Conservation (phyloP, 257 asterid genomes). For the Solanum pinnatisectum region DNA sequence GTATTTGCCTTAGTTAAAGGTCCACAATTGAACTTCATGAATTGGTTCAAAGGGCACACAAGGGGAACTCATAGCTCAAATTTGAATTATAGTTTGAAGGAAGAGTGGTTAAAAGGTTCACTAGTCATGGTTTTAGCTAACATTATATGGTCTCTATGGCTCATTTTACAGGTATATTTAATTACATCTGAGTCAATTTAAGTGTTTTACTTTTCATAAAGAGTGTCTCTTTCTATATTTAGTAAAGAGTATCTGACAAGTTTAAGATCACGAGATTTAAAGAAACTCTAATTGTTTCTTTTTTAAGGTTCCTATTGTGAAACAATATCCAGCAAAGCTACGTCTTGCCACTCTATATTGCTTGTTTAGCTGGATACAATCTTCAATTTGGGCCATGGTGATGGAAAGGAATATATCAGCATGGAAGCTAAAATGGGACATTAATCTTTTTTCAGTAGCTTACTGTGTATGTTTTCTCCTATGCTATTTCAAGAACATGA, state of each 20-base stretch:
- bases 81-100: slow-evolving; percentile 1
- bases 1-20: slow-evolving; percentile 60
- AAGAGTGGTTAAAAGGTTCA: slow-evolving; percentile 43
- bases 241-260: no score
- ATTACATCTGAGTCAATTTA: not conserved
- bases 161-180: slow-evolving; percentile 45
- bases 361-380: slow-evolving; percentile 54
- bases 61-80: not conserved
- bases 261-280: no score
- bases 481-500: not conserved
- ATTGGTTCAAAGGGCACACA: slow-evolving; percentile 1
- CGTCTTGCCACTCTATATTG: slow-evolving; percentile 47
- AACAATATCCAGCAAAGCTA: slow-evolving; percentile 45
- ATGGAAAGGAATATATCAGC: slow-evolving; percentile 40
- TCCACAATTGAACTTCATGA: slow-evolving; percentile 29
- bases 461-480: slow-evolving; percentile 43
- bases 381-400: slow-evolving; percentile 40
- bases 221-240: no score
- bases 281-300: rapidly evolving
- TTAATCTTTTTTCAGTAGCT: slow-evolving; percentile 46
- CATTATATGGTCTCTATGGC: slow-evolving; percentile 49
- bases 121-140: slow-evolving; percentile 46
- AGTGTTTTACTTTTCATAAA: not conserved
- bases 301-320: slow-evolving; percentile 38
- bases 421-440: slow-evolving; percentile 59